Conservation (phyloP, 805 yeast genomes). For the Ascoidea rubescens region DNA sequence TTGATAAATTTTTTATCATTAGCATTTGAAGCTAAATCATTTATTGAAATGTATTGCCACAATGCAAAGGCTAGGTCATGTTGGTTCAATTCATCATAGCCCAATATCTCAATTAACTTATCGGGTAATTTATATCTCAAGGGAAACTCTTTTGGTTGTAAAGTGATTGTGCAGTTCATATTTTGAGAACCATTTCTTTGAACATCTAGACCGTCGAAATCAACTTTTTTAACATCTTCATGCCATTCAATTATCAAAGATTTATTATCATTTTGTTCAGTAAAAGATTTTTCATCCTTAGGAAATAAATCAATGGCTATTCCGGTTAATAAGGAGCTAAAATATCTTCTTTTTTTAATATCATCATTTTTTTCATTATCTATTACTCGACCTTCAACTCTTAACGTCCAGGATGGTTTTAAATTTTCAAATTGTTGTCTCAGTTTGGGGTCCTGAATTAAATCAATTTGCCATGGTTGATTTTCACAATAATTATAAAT, state of each 20-base stretch:
- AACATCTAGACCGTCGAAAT: constrained; percentile 82
- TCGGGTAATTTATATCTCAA: constrained; percentile 50
- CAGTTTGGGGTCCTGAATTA: constrained; percentile 6
- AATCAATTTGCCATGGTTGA: constrained; percentile 70
- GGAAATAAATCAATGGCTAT: constrained; percentile 62
- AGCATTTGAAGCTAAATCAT: constrained; percentile 37
- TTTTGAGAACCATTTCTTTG: constrained; percentile 63
- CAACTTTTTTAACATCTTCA: constrained; percentile 32
- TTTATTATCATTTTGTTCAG: constrained; percentile 15
- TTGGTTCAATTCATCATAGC: constrained; percentile 67
- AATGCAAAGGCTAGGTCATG: constrained; percentile 70
- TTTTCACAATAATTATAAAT: constrained; percentile 71
- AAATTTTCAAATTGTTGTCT: constrained; percentile 13
- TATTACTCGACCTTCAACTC: constrained; percentile 76
- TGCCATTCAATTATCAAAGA: constrained; percentile 75
- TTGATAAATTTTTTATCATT: constrained; percentile 42
- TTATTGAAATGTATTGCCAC: constrained; percentile 69
- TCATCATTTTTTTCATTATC: constrained; percentile 34
- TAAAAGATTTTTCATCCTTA: constrained; percentile 8
- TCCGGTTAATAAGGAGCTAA: constrained; percentile 71
- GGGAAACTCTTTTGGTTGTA: constrained; percentile 72
- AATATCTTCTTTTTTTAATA: constrained; percentile 39
- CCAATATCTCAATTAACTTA: constrained; percentile 56
- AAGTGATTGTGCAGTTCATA: constrained; percentile 54
- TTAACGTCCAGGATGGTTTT: constrained; percentile 65